These are phyloP conservation scores for Suhomyces prunicola DNA, from an alignment of 805 yeast genomes.

Conservation along the genomic window DNA sequence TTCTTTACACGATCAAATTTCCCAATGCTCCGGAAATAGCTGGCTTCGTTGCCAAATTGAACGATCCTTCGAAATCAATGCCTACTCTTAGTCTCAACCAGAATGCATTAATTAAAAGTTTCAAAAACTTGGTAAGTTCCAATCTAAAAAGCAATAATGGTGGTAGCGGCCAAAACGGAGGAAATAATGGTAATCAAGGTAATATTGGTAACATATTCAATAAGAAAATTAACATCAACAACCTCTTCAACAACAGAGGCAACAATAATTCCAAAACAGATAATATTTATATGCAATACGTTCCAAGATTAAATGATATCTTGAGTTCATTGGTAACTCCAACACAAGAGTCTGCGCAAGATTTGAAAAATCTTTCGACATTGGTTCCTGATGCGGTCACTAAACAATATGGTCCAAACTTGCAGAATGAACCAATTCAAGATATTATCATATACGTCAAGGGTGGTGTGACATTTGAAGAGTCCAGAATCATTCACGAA, in stretches of 20 bases:
- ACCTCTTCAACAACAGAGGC: conserved; percentile 26
- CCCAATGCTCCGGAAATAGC: conserved; percentile 39
- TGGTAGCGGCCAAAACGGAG: conserved; percentile 2
- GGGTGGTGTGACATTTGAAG: conserved; percentile 94
- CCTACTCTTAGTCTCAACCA: conserved; percentile 36
- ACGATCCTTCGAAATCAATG: conserved; percentile 25
- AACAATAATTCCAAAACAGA: conserved; percentile 37
- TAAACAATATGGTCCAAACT: conserved; percentile 21
- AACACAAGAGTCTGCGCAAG: conserved; percentile 6
- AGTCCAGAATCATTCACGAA: conserved; percentile 77
- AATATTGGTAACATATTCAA: conserved; percentile 28
- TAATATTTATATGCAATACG: conserved; percentile 87
- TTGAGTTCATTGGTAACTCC: conserved; percentile 20
- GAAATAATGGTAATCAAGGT: conserved; percentile 10
- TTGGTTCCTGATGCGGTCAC: conserved; percentile 38
- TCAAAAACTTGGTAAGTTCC: conserved; percentile 21
- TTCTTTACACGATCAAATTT: conserved; percentile 72
- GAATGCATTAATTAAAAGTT: conserved; percentile 27
- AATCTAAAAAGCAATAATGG: conserved; percentile 7
- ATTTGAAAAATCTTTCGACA: conserved; percentile 23
- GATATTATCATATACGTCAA: conserved; percentile 70
- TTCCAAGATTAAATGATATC: conserved; percentile 63
- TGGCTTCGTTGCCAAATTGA: conserved; percentile 23
- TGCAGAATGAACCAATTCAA: conserved; percentile 42
- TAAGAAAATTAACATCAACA: conserved; percentile 30